Evolutionary conservation across 257 asterid species (phyloP).

Genomic region (Parsonsia alboflavescens): DNA sequence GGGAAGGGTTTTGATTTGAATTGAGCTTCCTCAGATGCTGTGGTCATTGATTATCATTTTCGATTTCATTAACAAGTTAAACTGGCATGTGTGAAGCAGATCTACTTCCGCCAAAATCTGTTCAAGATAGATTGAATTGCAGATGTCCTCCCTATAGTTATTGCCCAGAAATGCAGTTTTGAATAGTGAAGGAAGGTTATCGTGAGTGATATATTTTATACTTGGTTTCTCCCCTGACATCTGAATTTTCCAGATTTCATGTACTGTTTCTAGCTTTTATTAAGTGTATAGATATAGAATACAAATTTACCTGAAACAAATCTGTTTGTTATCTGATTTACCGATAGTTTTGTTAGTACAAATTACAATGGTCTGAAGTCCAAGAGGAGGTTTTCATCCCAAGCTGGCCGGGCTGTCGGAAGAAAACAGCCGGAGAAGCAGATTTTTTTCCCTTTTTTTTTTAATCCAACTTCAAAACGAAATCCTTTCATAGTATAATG

Average conservation of each 20-base stretch:
- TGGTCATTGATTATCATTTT: too few relatives aligned
- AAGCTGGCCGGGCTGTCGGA: too few relatives aligned
- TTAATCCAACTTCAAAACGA: too few relatives aligned
- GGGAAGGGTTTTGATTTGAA: too few relatives aligned
- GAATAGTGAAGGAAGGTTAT: not conserved
- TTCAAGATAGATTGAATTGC: not conserved
- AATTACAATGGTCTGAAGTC: not conserved
- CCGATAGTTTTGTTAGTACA: not conserved
- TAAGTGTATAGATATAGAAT: slow-evolving; percentile 11
- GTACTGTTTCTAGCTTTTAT: slow-evolving; percentile 1
- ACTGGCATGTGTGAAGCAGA: too few relatives aligned
- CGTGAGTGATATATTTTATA: too few relatives aligned
- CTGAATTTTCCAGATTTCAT: not conserved
- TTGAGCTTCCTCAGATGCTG: too few relatives aligned
- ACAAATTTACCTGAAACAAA: not conserved
- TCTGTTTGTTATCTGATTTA: not conserved
- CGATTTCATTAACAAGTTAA: too few relatives aligned
- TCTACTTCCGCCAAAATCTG: too few relatives aligned
- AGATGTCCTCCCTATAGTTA: not conserved
- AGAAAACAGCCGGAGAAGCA: too few relatives aligned
- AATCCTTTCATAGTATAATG: too few relatives aligned
- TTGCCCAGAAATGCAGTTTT: not conserved
- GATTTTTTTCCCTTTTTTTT: too few relatives aligned
- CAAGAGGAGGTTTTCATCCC: not conserved
- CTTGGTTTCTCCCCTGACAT: not conserved